Percentiles rank a stretch among this genome's conserved stretches.
These are phyloP conservation scores for Lindgomyces ingoldianus DNA, from an alignment of 495 filamentous ascomycete species.

Conservation along the genomic window DNA sequence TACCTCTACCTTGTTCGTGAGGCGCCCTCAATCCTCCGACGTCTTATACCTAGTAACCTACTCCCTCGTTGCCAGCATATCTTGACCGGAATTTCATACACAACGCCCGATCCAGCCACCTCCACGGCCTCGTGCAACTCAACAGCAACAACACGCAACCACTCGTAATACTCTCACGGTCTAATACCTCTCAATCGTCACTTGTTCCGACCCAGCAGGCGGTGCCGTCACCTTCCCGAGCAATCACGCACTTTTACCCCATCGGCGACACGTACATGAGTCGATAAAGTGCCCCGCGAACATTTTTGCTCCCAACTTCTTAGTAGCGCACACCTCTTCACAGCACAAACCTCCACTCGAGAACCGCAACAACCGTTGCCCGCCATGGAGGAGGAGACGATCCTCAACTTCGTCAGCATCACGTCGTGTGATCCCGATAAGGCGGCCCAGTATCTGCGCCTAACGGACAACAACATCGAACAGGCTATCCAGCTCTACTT, in stretches of 20 bases:
- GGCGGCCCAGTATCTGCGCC: constrained; percentile 75
- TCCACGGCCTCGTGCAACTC: constrained; percentile 4
- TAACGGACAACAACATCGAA: constrained; percentile 77
- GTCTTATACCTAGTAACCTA: too few species aligned
- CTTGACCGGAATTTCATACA: not conserved
- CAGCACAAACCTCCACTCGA: not conserved
- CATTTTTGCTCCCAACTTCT: not conserved
- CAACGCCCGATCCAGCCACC: not conserved
- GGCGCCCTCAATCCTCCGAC: not conserved
- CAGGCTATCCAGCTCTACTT: constrained; percentile 90
- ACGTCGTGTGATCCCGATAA: constrained; percentile 64
- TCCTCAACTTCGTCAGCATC: constrained; percentile 66
- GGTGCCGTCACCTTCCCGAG: not conserved
- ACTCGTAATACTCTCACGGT: not conserved
- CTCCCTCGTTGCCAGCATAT: not conserved
- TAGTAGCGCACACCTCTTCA: not conserved
- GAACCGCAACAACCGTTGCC: constrained; percentile 15
- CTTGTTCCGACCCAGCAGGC: not conserved
- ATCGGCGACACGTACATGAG: not conserved
- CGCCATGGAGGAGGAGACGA: constrained; percentile 67
- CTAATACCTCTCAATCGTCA: not conserved
- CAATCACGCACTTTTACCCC: not conserved
- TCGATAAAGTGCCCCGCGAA: constrained; percentile 11
- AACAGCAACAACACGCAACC: not conserved
- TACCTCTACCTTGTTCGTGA: not conserved